Evolutionary conservation across 768 basidiomycete genomes (phyloP).

Genomic region (Guyanaporus albipodus): DNA sequence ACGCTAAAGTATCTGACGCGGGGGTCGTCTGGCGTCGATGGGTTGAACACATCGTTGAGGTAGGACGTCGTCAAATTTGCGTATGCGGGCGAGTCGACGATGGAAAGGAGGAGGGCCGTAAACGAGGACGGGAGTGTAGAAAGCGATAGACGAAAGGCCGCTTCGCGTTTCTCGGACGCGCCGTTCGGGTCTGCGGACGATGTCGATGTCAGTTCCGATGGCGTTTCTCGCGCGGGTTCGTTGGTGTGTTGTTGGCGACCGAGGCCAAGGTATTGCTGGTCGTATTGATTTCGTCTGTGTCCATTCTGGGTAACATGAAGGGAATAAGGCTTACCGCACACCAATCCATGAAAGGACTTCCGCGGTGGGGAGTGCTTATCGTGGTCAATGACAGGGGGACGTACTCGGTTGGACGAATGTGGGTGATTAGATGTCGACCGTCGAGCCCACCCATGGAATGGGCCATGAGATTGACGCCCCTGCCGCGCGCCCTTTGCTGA

Average conservation of each 20-base stretch:
- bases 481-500: conserved; percentile 58
- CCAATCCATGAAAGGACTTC: conserved; percentile 99
- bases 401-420: conserved; percentile 78
- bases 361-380: conserved; percentile 90
- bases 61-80: conserved; percentile 86
- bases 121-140: conserved; percentile 75
- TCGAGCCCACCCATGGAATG: conserved; percentile 99
- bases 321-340: conserved; percentile 58
- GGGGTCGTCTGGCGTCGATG: conserved; percentile 69
- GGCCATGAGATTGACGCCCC: conserved; percentile 88
- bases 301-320: conserved; percentile 3
- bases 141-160: conserved; percentile 45
- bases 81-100: conserved; percentile 96
- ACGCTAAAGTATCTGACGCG: conserved; percentile 90
- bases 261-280: conserved; percentile 85
- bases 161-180: conserved; percentile 26
- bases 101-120: conserved; percentile 79
- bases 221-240: not conserved
- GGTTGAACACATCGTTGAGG: conserved; percentile 80
- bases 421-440: conserved; percentile 87
- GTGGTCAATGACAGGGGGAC: conserved; percentile 83
- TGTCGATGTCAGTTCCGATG: not conserved
- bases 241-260: conserved; percentile 51
- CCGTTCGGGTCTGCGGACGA: not conserved
- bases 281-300: conserved; percentile 16